phyloP scores from a whole-genome alignment of 1,284 basidiomycete species.

The Termitomyces sp. region DNA sequence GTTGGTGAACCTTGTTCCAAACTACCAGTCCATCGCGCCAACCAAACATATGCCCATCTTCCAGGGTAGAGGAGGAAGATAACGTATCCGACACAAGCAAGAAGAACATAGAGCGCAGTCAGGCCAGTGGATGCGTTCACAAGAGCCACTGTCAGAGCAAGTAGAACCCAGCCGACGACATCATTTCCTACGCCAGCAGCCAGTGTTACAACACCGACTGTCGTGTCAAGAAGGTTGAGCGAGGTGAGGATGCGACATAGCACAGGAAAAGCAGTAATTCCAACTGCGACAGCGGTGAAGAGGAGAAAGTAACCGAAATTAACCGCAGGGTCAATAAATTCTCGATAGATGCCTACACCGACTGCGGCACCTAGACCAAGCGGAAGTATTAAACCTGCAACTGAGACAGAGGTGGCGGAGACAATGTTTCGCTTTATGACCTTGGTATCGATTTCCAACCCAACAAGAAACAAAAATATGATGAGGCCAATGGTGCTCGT shows the following conservation, averaged over 20 bases:
- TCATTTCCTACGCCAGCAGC: conserved; percentile 91
- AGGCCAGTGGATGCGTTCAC: conserved; percentile 77
- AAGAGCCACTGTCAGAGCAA: conserved; percentile 84
- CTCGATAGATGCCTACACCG: conserved; percentile 76
- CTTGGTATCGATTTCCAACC: conserved; percentile 79
- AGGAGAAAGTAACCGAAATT: conserved; percentile 85
- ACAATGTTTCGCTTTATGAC: conserved; percentile 60
- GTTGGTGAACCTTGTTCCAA: conserved; percentile 73
- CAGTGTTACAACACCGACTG: conserved; percentile 82
- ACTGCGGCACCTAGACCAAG: conserved; percentile 85
- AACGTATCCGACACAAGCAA: conserved; percentile 71
- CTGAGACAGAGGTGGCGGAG: conserved; percentile 48
- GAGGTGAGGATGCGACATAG: conserved; percentile 83
- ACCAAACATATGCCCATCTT: conserved; percentile 59
- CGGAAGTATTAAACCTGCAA: conserved; percentile 70
- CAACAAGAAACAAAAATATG: conserved; percentile 87
- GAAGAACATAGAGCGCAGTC: conserved; percentile 79
- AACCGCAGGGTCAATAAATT: conserved; percentile 65
- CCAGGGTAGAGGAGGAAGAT: conserved; percentile 69
- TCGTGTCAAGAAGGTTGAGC: conserved; percentile 79
- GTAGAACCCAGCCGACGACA: conserved; percentile 70
- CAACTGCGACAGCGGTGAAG: conserved; percentile 85
- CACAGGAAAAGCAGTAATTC: conserved; percentile 92
- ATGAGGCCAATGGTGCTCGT: conserved; percentile 87
- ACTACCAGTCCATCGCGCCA: conserved; percentile 67